Conservation (phyloP, 164 flowering plant genomes). For the Sextonia rubra region DNA sequence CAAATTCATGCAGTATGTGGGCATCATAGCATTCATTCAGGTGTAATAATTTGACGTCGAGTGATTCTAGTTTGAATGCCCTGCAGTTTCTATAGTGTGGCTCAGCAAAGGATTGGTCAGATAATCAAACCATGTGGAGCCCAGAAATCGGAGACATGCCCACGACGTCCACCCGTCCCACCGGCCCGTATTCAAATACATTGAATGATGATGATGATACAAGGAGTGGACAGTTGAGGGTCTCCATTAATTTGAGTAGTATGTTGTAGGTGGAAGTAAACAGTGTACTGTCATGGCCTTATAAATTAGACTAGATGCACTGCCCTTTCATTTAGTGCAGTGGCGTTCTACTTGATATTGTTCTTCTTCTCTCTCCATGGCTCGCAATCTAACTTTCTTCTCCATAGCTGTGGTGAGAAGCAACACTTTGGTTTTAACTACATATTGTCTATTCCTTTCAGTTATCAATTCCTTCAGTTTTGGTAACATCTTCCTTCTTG, state of each 20-base stretch:
- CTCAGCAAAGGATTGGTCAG: too few species aligned
- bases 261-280: neutral
- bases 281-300: neutral
- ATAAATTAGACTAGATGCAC: neutral
- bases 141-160: too few species aligned
- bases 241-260: neutral
- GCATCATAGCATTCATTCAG: too few species aligned
- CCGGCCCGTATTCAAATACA: neutral
- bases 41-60: too few species aligned
- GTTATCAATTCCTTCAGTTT: too few species aligned
- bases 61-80: too few species aligned
- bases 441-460: too few species aligned
- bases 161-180: neutral
- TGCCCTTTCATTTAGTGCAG: neutral
- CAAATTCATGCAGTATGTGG: too few species aligned
- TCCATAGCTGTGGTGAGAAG: neutral
- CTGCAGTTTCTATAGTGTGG: too few species aligned
- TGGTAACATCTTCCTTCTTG: too few species aligned
- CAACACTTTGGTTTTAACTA: too few species aligned
- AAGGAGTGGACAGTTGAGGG: neutral
- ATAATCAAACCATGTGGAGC: too few species aligned
- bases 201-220: neutral
- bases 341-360: neutral
- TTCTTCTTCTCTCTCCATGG: neutral
- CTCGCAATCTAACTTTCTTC: neutral